phyloP scores from a whole-genome alignment of 2,329 filamentous ascomycete species.

The Magnaporthiopsis rhizophila region DNA sequence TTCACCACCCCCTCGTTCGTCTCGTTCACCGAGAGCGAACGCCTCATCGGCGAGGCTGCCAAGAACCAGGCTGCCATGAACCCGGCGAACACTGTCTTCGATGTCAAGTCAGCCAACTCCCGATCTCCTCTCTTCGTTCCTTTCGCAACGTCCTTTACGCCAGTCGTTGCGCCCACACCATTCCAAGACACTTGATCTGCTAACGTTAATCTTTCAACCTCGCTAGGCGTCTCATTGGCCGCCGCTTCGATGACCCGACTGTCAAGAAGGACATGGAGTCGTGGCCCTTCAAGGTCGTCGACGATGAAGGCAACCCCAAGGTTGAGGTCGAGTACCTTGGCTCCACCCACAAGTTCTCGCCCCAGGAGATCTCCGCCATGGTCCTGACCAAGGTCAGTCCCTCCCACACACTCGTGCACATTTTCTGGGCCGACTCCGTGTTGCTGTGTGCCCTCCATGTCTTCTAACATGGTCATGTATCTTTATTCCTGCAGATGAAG shows the following conservation, averaged over 20 bases:
- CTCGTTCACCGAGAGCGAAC: constrained; percentile 97
- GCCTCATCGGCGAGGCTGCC: constrained; percentile 97
- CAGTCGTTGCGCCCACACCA: not conserved
- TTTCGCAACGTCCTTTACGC: too few relatives aligned
- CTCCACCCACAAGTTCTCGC: constrained; percentile 92
- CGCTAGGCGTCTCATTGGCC: constrained; percentile 87
- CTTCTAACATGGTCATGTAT: not conserved
- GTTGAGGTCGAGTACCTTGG: constrained; percentile 94
- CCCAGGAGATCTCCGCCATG: constrained; percentile 99
- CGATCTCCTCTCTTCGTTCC: not conserved
- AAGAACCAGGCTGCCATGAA: constrained; percentile 99
- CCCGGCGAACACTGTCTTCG: constrained; percentile 95
- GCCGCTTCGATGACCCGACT: constrained; percentile 86
- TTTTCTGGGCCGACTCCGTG: not conserved
- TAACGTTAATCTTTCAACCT: constrained; percentile 9
- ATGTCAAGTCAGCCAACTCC: constrained; percentile 74
- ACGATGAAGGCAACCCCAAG: constrained; percentile 79
- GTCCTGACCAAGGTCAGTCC: constrained; percentile 82
- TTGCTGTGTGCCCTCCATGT: not conserved
- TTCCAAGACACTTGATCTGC: not conserved
- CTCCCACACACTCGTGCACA: too few relatives aligned
- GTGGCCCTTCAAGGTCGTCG: constrained; percentile 98
- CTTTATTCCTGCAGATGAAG: constrained; percentile 70
- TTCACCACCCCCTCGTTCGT: constrained; percentile 99
- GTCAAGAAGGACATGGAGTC: constrained; percentile 99